Conservation (phyloP, 805 yeast species). For the Nakazawaea peltata region DNA sequence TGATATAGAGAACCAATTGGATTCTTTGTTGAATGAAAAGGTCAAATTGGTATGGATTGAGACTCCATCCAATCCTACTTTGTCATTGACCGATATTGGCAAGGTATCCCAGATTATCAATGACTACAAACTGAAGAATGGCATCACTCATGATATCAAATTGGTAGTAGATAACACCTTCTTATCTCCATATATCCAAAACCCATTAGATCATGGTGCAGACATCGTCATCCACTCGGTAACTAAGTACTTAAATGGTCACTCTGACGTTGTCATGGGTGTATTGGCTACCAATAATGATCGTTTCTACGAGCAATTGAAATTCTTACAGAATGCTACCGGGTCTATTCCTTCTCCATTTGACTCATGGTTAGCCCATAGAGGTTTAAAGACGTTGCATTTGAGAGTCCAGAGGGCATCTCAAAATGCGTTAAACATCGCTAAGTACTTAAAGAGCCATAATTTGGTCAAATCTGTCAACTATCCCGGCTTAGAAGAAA, state of each 20-base stretch:
- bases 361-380: conserved; percentile 88
- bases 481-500: conserved; percentile 76
- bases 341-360: conserved; percentile 89
- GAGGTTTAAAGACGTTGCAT: conserved; percentile 84
- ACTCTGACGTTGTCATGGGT: conserved; percentile 87
- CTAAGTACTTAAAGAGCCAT: conserved; percentile 48
- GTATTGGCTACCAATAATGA: conserved; percentile 64
- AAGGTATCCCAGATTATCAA: conserved; percentile 50
- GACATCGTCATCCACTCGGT: conserved; percentile 86
- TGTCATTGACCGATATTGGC: conserved; percentile 67
- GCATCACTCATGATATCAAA: conserved; percentile 42
- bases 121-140: conserved; percentile 24
- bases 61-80: conserved; percentile 84
- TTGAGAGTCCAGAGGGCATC: conserved; percentile 70
- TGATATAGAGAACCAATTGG: conserved; percentile 53
- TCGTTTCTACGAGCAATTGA: conserved; percentile 50
- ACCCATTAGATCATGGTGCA: conserved; percentile 78
- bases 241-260: conserved; percentile 88
- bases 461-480: conserved; percentile 57
- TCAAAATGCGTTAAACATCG: conserved; percentile 55
- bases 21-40: conserved; percentile 44
- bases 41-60: conserved; percentile 83
- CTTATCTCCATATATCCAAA: conserved; percentile 79
- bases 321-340: conserved; percentile 79
- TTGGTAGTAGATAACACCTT: conserved; percentile 86